These are phyloP conservation scores for Dendrocalamus latiflorus DNA, from an alignment of 202 grass and related monocot genomes.

Conservation along the genomic window DNA sequence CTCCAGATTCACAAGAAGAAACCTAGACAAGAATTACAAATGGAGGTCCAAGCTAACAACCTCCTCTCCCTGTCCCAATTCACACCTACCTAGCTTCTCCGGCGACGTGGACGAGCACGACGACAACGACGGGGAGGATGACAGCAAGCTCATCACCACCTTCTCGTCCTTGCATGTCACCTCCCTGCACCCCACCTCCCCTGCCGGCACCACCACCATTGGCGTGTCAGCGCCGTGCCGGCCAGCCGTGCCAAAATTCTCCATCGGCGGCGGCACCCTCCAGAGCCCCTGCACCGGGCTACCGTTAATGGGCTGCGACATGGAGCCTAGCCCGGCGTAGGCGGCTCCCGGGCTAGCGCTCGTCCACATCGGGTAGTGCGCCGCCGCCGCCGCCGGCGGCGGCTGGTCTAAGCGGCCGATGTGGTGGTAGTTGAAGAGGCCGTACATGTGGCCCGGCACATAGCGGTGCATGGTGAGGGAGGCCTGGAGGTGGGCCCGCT, in stretches of 20 bases:
- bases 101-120: constrained; percentile 59
- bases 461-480: constrained; percentile 59
- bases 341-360: constrained; percentile 20
- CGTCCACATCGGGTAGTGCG: constrained; percentile 70
- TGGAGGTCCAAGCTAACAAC: constrained; percentile 91
- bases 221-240: constrained; percentile 2
- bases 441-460: constrained; percentile 54
- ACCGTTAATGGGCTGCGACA: constrained; percentile 65
- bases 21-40: constrained; percentile 63
- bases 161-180: constrained; percentile 35
- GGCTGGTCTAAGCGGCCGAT: constrained; percentile 22
- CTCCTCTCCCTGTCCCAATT: constrained; percentile 51
- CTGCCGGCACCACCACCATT: constrained; percentile 3
- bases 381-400: constrained; percentile 7
- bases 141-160: constrained; percentile 30
- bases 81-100: constrained; percentile 57
- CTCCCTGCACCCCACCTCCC: neutral
- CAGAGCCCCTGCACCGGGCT: constrained; percentile 60
- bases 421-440: constrained; percentile 68
- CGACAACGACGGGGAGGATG: constrained; percentile 38
- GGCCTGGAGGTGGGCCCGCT: constrained; percentile 74
- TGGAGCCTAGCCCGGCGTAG: constrained; percentile 37
- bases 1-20: constrained; percentile 27
- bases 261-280: constrained; percentile 36
- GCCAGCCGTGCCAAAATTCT: constrained; percentile 25